These are phyloP conservation scores for Neonectria neomacrospora DNA, from an alignment of 2,329 filamentous ascomycete genomes.

Conservation along the genomic window DNA sequence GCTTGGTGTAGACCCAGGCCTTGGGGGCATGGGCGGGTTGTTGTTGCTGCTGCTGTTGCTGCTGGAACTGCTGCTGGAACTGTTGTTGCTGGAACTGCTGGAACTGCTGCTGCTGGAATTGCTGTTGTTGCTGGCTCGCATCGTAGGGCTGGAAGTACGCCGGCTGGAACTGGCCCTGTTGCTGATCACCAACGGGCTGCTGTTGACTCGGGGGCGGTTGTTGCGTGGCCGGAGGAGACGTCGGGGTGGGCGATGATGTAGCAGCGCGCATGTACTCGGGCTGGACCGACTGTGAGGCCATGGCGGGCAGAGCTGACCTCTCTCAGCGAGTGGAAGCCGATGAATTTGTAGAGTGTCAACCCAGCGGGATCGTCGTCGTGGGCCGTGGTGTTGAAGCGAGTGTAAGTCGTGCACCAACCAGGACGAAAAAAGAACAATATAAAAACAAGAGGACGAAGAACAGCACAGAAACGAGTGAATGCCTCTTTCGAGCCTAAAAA, in stretches of 20 bases:
- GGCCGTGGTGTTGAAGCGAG: not conserved
- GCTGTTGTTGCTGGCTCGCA: constrained; percentile 26
- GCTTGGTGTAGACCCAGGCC: constrained; percentile 46
- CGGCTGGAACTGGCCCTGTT: constrained; percentile 32
- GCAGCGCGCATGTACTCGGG: constrained; percentile 14
- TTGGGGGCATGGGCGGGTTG: constrained; percentile 23
- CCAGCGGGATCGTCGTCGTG: not conserved
- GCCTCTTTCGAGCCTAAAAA: not conserved
- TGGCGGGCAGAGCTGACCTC: not conserved
- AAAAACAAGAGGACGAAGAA: not conserved
- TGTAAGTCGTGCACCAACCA: not conserved
- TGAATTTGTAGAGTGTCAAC: too few species aligned
- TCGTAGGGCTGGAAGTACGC: constrained; percentile 37
- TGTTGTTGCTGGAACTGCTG: constrained; percentile 34
- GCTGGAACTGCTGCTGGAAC: constrained; percentile 31
- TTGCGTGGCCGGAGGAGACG: constrained; percentile 23
- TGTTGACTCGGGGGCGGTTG: constrained; percentile 19
- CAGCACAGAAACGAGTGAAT: not conserved
- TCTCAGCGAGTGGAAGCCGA: not conserved
- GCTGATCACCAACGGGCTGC: not conserved
- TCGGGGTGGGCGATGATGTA: constrained; percentile 11
- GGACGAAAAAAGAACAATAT: not conserved
- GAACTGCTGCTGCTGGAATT: constrained; percentile 24
- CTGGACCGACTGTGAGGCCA: constrained; percentile 35
- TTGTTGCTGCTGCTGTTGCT: constrained; percentile 34